Conservation (phyloP, 2,329 filamentous ascomycete genomes). For the Herpotrichia juniperi region DNA sequence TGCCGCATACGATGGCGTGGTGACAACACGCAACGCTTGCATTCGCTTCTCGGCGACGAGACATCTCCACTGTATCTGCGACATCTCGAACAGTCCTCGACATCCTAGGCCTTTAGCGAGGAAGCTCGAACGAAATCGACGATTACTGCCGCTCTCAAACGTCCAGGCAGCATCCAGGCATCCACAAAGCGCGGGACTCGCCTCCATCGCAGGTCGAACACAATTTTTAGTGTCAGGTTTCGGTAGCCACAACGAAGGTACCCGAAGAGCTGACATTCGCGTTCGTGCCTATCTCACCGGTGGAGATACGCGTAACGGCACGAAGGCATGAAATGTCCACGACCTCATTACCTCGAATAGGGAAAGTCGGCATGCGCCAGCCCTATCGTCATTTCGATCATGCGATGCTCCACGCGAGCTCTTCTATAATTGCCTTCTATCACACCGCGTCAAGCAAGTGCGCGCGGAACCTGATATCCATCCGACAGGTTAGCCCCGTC, state of each 20-base stretch:
- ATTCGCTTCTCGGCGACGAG: not conserved
- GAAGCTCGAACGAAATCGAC: not conserved
- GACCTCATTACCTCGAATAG: not conserved
- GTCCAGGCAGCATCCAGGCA: not conserved
- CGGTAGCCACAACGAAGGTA: not conserved
- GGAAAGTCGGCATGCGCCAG: not conserved
- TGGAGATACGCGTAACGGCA: too few species aligned
- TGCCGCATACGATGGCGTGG: not conserved
- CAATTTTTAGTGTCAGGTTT: not conserved
- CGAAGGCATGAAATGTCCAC: not conserved
- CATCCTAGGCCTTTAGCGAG: not conserved
- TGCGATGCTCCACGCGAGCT: not conserved
- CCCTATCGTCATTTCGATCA: not conserved
- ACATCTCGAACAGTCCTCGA: not conserved
- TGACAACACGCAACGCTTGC: not conserved
- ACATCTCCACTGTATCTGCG: not conserved
- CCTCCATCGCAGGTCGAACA: not conserved
- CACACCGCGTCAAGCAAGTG: constrained; percentile 3
- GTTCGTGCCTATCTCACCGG: too few species aligned
- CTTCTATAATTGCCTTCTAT: constrained; percentile 2
- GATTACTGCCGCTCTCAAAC: not conserved
- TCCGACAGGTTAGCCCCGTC: not conserved
- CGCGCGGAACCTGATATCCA: constrained; percentile 2
- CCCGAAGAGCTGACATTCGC: not conserved
- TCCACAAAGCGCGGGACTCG: not conserved